Percentiles rank a stretch among this genome's conserved stretches.
phyloP scores from a whole-genome alignment of 768 basidiomycete genomes.

The Lactarius quietus region DNA sequence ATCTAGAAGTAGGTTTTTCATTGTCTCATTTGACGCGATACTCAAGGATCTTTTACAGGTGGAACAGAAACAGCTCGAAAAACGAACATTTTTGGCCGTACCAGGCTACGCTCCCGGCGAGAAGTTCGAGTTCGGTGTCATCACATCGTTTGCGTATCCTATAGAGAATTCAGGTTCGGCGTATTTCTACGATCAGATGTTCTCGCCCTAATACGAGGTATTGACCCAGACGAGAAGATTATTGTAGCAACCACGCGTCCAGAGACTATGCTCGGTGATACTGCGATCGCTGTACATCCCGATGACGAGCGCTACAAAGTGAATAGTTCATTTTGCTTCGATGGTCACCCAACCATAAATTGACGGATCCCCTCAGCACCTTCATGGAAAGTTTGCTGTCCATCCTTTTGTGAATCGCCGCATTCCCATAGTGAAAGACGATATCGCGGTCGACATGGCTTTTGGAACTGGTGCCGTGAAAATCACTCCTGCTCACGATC shows the following conservation, averaged over 20 bases:
- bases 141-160: conserved; percentile 93
- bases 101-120: conserved; percentile 96
- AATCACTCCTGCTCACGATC: conserved; percentile 98
- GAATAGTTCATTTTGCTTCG: neutral
- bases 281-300: conserved; percentile 69
- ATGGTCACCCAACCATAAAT: neutral
- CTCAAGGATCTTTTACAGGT: conserved; percentile 46
- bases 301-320: conserved; percentile 85
- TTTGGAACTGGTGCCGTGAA: conserved; percentile 99
- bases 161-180: conserved; percentile 75
- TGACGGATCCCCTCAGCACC: conserved; percentile 47
- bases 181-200: neutral
- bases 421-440: conserved; percentile 84
- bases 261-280: conserved; percentile 98
- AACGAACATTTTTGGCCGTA: conserved; percentile 80
- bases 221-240: neutral
- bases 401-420: conserved; percentile 84
- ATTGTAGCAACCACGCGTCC: conserved; percentile 96
- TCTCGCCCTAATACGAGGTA: neutral
- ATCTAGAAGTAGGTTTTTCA: conserved; percentile 61
- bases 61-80: conserved; percentile 84
- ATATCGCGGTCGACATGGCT: conserved; percentile 82
- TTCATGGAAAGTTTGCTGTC: conserved; percentile 86
- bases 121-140: conserved; percentile 73
- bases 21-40: neutral